Evolutionary conservation across 176 grass and related monocot species (phyloP).

Genomic region (Carex kokanica): DNA sequence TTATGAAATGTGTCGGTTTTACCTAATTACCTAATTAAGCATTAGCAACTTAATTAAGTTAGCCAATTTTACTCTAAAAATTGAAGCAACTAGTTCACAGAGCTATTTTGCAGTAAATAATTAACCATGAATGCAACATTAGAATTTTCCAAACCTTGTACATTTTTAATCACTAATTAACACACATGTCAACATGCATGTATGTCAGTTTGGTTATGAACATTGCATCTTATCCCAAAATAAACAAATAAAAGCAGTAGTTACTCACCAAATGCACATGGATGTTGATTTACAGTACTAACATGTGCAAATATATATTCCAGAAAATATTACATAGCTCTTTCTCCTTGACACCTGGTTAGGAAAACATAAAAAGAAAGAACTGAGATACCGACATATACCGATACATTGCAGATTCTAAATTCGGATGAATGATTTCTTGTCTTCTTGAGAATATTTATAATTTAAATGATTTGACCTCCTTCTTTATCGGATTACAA

Average conservation of each 20-base stretch:
- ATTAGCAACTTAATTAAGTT: not conserved
- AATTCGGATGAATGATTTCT: too few species aligned
- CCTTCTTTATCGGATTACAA: too few species aligned
- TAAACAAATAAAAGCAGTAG: not conserved
- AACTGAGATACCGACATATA: not conserved
- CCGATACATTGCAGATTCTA: too few species aligned
- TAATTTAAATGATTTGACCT: too few species aligned
- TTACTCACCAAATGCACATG: not conserved
- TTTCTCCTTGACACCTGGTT: not conserved
- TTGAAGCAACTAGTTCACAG: too few species aligned
- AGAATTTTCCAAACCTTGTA: not conserved
- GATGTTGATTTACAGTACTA: too few species aligned
- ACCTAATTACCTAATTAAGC: not conserved
- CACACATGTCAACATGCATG: not conserved
- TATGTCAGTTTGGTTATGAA: not conserved
- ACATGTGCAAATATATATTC: slow-evolving; percentile 3
- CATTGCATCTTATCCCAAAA: slow-evolving; percentile 11
- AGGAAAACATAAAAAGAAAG: not conserved
- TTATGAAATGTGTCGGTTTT: not conserved
- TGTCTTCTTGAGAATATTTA: too few species aligned
- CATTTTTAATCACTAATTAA: not conserved
- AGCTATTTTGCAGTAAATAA: slow-evolving; percentile 1
- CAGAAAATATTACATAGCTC: not conserved
- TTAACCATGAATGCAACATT: not conserved
- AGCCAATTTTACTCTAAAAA: not conserved